phyloP scores from a whole-genome alignment of 2,329 filamentous ascomycete genomes.

The Chrysoporthe austroafricana region DNA sequence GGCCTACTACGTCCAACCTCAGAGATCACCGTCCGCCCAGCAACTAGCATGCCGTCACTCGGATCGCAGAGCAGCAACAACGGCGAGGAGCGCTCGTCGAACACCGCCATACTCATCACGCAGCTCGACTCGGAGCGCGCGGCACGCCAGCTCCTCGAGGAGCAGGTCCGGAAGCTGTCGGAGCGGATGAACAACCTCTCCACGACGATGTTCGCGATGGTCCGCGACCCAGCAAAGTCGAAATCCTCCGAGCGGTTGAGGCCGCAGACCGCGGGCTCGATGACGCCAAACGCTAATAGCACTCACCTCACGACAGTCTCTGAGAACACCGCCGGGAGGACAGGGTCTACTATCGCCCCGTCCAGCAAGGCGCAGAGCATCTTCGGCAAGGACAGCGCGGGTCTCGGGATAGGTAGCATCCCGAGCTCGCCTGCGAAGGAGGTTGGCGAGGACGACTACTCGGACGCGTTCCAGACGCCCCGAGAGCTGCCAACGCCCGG shows the following conservation, averaged over 20 bases:
- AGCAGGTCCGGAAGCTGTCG: conserved; percentile 57
- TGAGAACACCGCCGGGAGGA: conserved; percentile 14
- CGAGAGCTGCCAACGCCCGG: conserved; percentile 46
- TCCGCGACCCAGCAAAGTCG: conserved; percentile 42
- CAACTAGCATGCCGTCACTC: conserved; percentile 49
- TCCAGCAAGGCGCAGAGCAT: conserved; percentile 34
- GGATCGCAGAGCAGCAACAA: conserved; percentile 36
- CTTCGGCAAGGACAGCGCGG: conserved; percentile 44
- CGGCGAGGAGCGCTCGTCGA: conserved; percentile 42
- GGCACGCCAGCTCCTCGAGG: conserved; percentile 59
- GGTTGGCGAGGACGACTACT: conserved; percentile 38
- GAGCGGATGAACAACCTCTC: conserved; percentile 54
- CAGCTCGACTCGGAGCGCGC: conserved; percentile 62
- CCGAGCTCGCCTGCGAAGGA: conserved; percentile 35
- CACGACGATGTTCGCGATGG: conserved; percentile 44
- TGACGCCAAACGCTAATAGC: conserved; percentile 31
- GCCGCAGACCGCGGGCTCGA: conserved; percentile 24
- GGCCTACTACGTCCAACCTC: conserved; percentile 44
- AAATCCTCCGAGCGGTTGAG: conserved; percentile 36
- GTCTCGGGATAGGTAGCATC: conserved; percentile 16
- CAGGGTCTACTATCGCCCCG: conserved; percentile 19
- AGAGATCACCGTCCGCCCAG: conserved; percentile 52
- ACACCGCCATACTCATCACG: conserved; percentile 54
- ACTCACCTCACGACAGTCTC: conserved; percentile 23
- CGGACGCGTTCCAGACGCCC: conserved; percentile 58